Conservation (phyloP, 768 basidiomycete species). For the Gymnopilus junonius region DNA sequence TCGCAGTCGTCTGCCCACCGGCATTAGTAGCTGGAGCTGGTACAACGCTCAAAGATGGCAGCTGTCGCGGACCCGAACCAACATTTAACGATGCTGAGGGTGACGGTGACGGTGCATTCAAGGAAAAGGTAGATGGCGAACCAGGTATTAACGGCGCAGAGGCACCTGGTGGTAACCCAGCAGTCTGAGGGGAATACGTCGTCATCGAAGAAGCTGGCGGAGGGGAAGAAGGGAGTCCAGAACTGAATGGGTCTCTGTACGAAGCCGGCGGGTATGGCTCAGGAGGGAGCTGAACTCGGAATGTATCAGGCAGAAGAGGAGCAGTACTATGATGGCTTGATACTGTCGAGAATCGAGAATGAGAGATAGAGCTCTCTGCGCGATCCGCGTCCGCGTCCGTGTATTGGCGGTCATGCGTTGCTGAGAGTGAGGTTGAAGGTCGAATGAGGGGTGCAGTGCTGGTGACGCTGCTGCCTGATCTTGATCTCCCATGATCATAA, state of each 20-base stretch:
- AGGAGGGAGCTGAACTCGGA: background rate
- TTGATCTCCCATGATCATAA: constrained; percentile 1
- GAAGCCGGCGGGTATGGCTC: background rate
- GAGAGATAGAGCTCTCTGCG: constrained; percentile 7
- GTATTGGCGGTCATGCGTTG: constrained; percentile 5
- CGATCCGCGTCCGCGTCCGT: too few relatives aligned
- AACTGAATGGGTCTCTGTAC: constrained; percentile 13
- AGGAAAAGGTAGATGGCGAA: background rate
- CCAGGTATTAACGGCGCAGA: constrained; percentile 18
- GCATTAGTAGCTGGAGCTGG: background rate
- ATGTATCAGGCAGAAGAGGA: background rate
- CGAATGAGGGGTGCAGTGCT: background rate
- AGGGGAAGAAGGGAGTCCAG: background rate
- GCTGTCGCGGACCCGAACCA: background rate
- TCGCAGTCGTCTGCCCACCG: background rate
- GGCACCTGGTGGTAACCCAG: constrained; percentile 17
- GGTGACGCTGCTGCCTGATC: background rate
- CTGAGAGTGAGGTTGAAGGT: constrained; percentile 1
- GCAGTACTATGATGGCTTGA: constrained; percentile 4
- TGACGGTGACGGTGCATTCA: background rate
- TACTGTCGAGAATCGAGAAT: constrained; percentile 4
- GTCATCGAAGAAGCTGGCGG: background rate
- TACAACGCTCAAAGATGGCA: background rate
- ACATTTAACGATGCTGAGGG: too few relatives aligned
- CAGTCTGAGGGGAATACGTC: constrained; percentile 11